phyloP scores from a whole-genome alignment of 192 early-diverging fungal species.

The Coemansia sp. region DNA sequence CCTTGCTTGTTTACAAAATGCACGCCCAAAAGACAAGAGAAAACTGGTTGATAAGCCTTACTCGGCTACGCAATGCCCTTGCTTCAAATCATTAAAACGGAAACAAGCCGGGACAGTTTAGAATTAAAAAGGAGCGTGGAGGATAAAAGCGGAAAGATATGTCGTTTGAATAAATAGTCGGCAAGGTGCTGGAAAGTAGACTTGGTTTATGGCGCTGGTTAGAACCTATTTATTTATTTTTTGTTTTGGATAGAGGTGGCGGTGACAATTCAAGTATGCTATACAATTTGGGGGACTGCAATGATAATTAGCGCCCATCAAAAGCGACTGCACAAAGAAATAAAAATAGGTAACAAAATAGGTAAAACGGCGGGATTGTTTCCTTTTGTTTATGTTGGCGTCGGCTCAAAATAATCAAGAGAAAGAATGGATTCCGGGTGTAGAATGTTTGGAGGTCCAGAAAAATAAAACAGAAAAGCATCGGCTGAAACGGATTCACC shows the following conservation, averaged over 20 bases:
- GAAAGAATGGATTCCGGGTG: background rate
- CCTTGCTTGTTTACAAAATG: background rate
- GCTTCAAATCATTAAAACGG: background rate
- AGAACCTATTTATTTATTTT: background rate
- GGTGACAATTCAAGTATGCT: background rate
- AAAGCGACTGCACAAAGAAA: background rate
- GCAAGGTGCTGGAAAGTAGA: background rate
- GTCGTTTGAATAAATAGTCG: background rate
- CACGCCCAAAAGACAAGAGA: background rate
- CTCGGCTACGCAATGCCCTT: background rate
- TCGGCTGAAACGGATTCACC: background rate
- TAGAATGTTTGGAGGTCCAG: constrained; percentile 6
- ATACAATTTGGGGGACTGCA: background rate
- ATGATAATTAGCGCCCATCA: constrained; percentile 1
- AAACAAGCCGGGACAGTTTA: background rate
- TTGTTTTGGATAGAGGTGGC: constrained; percentile 2
- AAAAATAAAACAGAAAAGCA: background rate
- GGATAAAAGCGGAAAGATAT: background rate
- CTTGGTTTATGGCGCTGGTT: constrained; percentile 4
- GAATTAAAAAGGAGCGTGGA: background rate
- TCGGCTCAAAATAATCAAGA: background rate
- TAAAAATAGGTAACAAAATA: background rate
- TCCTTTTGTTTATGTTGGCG: background rate
- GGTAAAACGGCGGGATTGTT: background rate
- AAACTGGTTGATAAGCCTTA: background rate